phyloP scores from a whole-genome alignment of 257 asterid species.

The Solanum medicagineum region DNA sequence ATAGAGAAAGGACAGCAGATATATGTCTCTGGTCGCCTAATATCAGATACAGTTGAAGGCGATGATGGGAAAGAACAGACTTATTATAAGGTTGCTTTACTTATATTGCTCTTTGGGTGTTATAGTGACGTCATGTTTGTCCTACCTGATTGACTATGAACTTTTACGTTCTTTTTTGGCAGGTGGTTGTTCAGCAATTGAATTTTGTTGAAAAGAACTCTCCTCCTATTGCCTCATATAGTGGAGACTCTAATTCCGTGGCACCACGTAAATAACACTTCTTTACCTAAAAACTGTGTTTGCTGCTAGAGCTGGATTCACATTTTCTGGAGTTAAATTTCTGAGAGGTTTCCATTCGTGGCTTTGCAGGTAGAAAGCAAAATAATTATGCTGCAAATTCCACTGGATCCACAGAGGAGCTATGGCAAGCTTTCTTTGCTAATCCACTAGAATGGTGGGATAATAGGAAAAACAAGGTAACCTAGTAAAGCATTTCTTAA shows the following conservation, averaged over 20 bases:
- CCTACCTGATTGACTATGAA: not conserved
- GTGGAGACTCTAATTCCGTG: conserved; percentile 27
- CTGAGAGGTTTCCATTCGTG: not conserved
- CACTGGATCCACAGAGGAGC: conserved; percentile 65
- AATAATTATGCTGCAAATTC: conserved; percentile 28
- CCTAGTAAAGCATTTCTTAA: not conserved
- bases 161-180: conserved; percentile 9
- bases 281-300: not conserved
- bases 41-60: conserved; percentile 68
- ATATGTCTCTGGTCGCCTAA: conserved; percentile 66
- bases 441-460: conserved; percentile 98
- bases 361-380: conserved; percentile 51
- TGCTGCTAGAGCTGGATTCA: not conserved
- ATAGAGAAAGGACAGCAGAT: conserved; percentile 87
- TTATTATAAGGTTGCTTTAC: conserved; percentile 59
- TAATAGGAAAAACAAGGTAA: conserved; percentile 90
- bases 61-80: conserved; percentile 86
- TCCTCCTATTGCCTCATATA: conserved; percentile 41
- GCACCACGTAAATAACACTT: not conserved
- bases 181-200: conserved; percentile 86
- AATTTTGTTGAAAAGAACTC: conserved; percentile 56
- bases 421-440: conserved; percentile 97
- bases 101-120: not conserved
- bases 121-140: not conserved
- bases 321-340: not conserved